A percentile compares a stretch with the other conserved stretches of the same genome.
Conservation (phyloP, 169 alveolate genomes). For the Plasmodium ovale region DNA sequence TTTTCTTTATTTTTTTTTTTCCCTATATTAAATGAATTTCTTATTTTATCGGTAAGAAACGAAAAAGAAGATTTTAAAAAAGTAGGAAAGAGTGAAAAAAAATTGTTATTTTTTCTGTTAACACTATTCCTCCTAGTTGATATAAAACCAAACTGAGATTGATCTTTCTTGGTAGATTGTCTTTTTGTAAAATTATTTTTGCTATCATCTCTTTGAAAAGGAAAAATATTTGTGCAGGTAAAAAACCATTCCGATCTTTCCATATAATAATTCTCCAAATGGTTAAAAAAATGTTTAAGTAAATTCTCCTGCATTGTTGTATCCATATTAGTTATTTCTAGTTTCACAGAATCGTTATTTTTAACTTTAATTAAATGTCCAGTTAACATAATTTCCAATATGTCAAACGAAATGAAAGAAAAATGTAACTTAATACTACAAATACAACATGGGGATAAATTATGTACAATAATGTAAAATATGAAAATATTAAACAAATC, state of each 20-base stretch:
- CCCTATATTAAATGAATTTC: neutral
- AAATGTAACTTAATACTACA: slow-evolving; percentile 37
- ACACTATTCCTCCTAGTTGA: neutral
- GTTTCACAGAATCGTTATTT: slow-evolving; percentile 43
- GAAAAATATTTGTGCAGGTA: slow-evolving; percentile 7
- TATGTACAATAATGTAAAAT: slow-evolving; percentile 46
- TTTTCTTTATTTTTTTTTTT: neutral
- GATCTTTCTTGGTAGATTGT: neutral
- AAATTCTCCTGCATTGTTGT: slow-evolving; percentile 50
- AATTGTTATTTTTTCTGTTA: neutral
- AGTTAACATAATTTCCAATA: slow-evolving; percentile 66
- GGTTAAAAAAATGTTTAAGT: slow-evolving; percentile 63
- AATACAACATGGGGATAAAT: slow-evolving; percentile 61
- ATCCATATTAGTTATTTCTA: slow-evolving; percentile 46
- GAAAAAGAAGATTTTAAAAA: neutral
- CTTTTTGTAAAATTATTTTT: slow-evolving; percentile 2
- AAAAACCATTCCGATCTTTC: slow-evolving; percentile 33
- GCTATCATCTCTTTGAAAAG: neutral
- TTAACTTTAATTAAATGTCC: slow-evolving; percentile 72
- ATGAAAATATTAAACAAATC: slow-evolving; percentile 58
- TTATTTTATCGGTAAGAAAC: neutral
- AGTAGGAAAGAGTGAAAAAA: neutral
- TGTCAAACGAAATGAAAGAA: slow-evolving; percentile 38
- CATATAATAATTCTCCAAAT: slow-evolving; percentile 69
- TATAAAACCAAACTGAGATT: slow-evolving; percentile 15